Evolutionary conservation across 371 early-diverging fungal genomes (phyloP), one percentile per base, ranked within the genome.

Genomic region (Dichotomocladium elegans): DNA sequence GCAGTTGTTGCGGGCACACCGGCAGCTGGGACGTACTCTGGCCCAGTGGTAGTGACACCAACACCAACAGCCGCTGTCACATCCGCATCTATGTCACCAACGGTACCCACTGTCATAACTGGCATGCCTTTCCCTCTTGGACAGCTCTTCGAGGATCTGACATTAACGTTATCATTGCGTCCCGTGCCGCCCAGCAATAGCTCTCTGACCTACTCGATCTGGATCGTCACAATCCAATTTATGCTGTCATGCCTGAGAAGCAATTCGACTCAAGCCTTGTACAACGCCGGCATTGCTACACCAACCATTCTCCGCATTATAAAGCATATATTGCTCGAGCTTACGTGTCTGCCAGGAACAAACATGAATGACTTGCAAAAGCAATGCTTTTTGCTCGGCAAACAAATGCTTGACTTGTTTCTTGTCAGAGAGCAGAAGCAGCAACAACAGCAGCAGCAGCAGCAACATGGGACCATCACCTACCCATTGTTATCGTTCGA

Each of bases 161-260:
- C 68, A 21, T 25, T 64, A 12, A 68, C 70, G 17, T 26, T 76
- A 2, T 66, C 76, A 6, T 40, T 65, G 19, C 56, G 60, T 22
- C 29, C 57, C 17, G 41, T 42, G 2, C 53, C 56, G 1, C 40
- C 43, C 3, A 54, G 55, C 4, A 54, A 58, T 25, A 55, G 56
- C 15, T 28, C 56, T 2, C 35, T 54, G 22, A 29, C 56, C 1
- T 45, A 47, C 1, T 52, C 63, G 7, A 62, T 67, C 19, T 76
- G 76, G 76, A 64, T 76, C 7, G 55, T 70, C 15, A 70, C 60
- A 1, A 31, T 68, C 9, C 72, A 76, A 50, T 76, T 76, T 34
- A 66, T 76, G 63, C 45, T 76, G 4, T 76, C 76, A 3, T 76
- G 72, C 43, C 47, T 76, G 10, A 41, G 52, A 43, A 70, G 55